Evolutionary conservation across 148 eudicot species (phyloP).

Genomic region (Cornus florida): DNA sequence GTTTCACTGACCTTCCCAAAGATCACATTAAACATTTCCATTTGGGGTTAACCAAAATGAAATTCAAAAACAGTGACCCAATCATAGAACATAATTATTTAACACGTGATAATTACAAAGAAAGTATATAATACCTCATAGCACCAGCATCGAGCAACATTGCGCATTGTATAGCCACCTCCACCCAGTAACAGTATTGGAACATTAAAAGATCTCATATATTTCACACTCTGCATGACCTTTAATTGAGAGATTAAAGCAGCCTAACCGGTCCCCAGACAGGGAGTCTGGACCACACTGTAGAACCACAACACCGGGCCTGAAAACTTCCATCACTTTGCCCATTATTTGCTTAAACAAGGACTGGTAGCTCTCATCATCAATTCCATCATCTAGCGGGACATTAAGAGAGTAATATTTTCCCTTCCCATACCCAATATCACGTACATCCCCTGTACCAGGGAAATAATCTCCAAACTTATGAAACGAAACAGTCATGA

Average conservation of each 20-base stretch:
- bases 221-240: conserved; percentile 86
- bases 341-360: conserved; percentile 74
- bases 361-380: conserved; percentile 59
- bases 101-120: background rate
- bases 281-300: conserved; percentile 87
- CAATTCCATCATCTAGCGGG: conserved; percentile 71
- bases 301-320: conserved; percentile 74
- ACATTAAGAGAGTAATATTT: conserved; percentile 69
- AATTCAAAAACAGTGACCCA: background rate
- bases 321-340: conserved; percentile 76
- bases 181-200: conserved; percentile 75
- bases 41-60: conserved; percentile 9
- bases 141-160: conserved; percentile 89
- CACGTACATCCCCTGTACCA: conserved; percentile 63
- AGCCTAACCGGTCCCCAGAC: conserved; percentile 80
- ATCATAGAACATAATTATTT: background rate
- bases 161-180: conserved; percentile 78
- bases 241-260: conserved; percentile 72
- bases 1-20: background rate
- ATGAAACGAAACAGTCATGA: conserved; percentile 74
- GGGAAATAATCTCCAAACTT: conserved; percentile 76
- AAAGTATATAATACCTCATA: conserved; percentile 58
- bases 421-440: conserved; percentile 54
- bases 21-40: background rate
- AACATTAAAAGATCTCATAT: conserved; percentile 79